Evolutionary conservation across 176 grass and related monocot genomes (phyloP).

Genomic region (Oryza australiensis): DNA sequence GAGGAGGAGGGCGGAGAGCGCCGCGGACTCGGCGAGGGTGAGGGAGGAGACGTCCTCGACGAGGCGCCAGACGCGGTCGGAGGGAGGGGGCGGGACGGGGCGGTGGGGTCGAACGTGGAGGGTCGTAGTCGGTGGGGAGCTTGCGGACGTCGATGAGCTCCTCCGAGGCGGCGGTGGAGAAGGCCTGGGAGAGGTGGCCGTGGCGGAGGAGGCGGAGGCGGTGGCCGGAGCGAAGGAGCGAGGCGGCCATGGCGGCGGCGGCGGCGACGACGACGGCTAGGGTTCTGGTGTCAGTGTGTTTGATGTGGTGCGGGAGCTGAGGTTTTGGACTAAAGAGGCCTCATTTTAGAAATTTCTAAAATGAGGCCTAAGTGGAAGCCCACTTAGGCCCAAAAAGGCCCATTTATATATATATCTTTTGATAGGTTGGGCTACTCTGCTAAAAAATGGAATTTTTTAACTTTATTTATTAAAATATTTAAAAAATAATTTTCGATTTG

Average conservation of each 20-base stretch:
- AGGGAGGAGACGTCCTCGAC: slow-evolving; percentile 84
- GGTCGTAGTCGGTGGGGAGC: slow-evolving; percentile 75
- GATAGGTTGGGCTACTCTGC: neutral
- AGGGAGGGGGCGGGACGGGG: slow-evolving; percentile 57
- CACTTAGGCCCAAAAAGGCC: neutral
- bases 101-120: slow-evolving; percentile 63
- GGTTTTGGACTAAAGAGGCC: slow-evolving; percentile 10
- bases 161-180: slow-evolving; percentile 34
- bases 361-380: too few species aligned
- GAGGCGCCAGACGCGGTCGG: slow-evolving; percentile 93
- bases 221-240: slow-evolving; percentile 63
- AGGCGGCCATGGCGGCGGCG: slow-evolving; percentile 44
- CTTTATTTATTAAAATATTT: too few species aligned
- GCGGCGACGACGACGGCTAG: slow-evolving; percentile 33
- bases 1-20: slow-evolving; percentile 67
- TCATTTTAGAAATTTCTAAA: neutral
- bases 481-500: too few species aligned
- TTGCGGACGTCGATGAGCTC: slow-evolving; percentile 66
- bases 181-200: slow-evolving; percentile 28
- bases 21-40: slow-evolving; percentile 59
- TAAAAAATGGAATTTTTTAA: too few species aligned
- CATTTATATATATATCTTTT: neutral
- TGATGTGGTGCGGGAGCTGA: neutral
- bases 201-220: slow-evolving; percentile 27
- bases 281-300: slow-evolving; percentile 36